A percentile compares a stretch with the other conserved stretches of the same genome.
Evolutionary conservation across 306 rosid genomes (phyloP).

Genomic region (Morella rubra): DNA sequence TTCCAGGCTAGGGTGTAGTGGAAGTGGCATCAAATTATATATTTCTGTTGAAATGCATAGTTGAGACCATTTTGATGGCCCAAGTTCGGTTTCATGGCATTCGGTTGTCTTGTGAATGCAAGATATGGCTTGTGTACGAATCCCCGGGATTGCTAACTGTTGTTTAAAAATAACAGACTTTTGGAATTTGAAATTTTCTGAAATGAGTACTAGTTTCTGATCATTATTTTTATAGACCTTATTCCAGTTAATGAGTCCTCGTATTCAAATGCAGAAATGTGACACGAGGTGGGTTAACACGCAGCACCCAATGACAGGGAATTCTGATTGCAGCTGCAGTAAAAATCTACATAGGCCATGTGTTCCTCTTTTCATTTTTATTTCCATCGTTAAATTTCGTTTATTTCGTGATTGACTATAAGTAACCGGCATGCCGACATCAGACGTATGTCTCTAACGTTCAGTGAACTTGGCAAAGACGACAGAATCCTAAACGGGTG

Average conservation of each 20-base stretch:
- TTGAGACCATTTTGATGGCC: not conserved
- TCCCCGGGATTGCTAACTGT: not conserved
- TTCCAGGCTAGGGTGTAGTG: not conserved
- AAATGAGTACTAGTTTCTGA: not conserved
- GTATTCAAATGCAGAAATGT: constrained; percentile 53
- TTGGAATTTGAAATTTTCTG: no score
- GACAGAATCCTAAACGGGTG: constrained; percentile 32
- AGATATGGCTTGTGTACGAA: no score
- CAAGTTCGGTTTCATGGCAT: not conserved
- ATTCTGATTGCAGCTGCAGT: constrained; percentile 35
- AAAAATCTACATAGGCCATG: constrained; percentile 37
- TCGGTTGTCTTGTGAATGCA: no score
- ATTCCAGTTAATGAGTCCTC: constrained; percentile 28
- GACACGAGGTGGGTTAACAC: constrained; percentile 88
- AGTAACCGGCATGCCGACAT: constrained; percentile 61
- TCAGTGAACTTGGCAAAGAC: constrained; percentile 41
- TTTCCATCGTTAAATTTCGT: constrained; percentile 28
- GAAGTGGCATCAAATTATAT: not conserved
- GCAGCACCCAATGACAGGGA: constrained; percentile 84
- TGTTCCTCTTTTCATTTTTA: constrained; percentile 35
- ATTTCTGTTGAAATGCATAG: not conserved
- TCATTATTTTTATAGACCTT: not conserved
- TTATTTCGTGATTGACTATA: constrained; percentile 48
- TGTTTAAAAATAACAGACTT: not conserved
- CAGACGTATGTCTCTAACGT: constrained; percentile 16